Evolutionary conservation across 768 basidiomycete species (phyloP), one percentile per base, ranked within the genome.

Genomic region (Lyophyllum decastes): DNA sequence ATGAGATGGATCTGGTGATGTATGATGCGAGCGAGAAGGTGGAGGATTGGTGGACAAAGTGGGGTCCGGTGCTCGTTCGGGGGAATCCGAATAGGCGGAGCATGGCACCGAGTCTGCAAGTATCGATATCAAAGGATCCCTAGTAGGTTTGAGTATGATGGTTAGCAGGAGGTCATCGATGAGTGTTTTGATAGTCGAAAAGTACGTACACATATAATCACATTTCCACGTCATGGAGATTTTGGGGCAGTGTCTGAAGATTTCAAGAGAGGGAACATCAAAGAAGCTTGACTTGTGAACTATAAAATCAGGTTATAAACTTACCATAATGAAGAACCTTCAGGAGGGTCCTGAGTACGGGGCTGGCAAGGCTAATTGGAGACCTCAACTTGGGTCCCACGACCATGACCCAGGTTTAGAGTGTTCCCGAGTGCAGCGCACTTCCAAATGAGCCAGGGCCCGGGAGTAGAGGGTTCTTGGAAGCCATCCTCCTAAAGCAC

Each of bases 21-120:
- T 81, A 85, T 61, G 79, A 84, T 60, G 77, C 84, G 9, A 76
- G 72, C 38, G 85, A 87, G 46, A 73, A 77, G 49, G 86, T 82
- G 22, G 84, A 84, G 35, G 83, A 86, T 64, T 87, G 84, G 84
- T 88, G 84, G 84, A 75, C 80, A 11, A 82, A 79, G 60, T 79
- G 75, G 73, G 77, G 75, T 2, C 60, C 67, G 19, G 57, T 72
- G 11, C 65, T 77, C 35, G 65, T 67, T 43, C 62, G 66, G 44
- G 64, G 61, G 34, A 65, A 59, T 56, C 55, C 49, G 25, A 57
- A 60, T 43, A 38, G 61, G 26, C 50, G 55, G 47, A 59, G 55
- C 19, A 38, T 65, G 43, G 54, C 50, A 30, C 58, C 59, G 44
- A 64, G 61, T 30, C 50, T 70, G 17, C 59, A 66, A 58, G 64